Evolutionary conservation across 768 basidiomycete species (phyloP), one percentile per base, ranked within the genome.

Genomic region (Boletales sp.): DNA sequence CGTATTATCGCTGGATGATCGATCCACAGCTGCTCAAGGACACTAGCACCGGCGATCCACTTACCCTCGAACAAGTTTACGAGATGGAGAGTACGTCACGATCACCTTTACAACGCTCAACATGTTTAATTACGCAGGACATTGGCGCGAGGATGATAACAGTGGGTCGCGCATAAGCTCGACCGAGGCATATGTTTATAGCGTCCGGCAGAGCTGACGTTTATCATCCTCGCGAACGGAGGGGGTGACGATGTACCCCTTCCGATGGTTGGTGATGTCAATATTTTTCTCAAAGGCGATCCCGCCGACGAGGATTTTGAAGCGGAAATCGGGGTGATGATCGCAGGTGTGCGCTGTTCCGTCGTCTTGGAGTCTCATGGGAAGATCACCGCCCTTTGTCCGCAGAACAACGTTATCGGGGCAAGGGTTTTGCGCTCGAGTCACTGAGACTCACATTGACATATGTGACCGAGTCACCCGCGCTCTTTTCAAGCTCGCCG

Each of bases 271-370:
- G 94, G 94, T 31, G 94, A 97, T 63, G 92, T 93, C 33, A 96
- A 96, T 66, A 69, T 96, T 25, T 96, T 96, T 66, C 69, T 95
- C 38, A 86, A 86, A 41, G 82, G 83, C 41, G 56, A 64, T 15
- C 66, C 67, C 18, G 62, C 65, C 1, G 68, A 70, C 7, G 69
- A 74, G 19, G 73, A 70, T 32, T 78, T 81, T 48, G 84, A 92
- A 54, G 89, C 82, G 3, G 94, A 97, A 61, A 80, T 84, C 25
- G 92, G 95, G 65, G 84, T 95, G 52, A 97, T 95, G 94, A 87
- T 95, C 53, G 92, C 93, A 59, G 87, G 90, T 84, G 54, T 41
- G 48, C 33, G 11, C 15, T 41, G 17, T n/a, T 19, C 32, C 25
- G 25, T 28, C 25, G 6, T 28, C 25, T 7, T 28, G 28, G 8